These are phyloP conservation scores for Angomonas deanei DNA, from an alignment of 208 protist species.

Conservation along the genomic window DNA sequence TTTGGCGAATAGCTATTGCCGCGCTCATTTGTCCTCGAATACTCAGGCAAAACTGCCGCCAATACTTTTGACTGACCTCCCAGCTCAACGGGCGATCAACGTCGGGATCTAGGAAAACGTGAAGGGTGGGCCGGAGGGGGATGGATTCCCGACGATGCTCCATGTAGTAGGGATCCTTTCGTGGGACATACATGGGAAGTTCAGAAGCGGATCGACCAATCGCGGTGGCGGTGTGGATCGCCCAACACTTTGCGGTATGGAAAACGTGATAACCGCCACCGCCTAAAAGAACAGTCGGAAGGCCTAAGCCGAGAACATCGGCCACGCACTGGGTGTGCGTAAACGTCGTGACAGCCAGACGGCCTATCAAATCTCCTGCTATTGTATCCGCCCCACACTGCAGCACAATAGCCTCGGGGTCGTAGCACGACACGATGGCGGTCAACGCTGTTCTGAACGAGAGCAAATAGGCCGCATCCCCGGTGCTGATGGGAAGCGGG, in stretches of 20 bases:
- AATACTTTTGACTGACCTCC: constrained; percentile 43
- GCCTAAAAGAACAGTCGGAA: constrained; percentile 96
- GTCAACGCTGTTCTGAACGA: constrained; percentile 94
- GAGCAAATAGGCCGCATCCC: constrained; percentile 91
- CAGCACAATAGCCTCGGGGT: constrained; percentile 96
- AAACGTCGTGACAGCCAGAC: constrained; percentile 94
- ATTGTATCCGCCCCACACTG: constrained; percentile 99
- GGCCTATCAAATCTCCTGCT: constrained; percentile 94
- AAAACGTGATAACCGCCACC: constrained; percentile 99
- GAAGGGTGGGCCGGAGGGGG: constrained; percentile 58
- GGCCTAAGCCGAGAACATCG: constrained; percentile 88
- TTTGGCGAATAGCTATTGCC: constrained; percentile 36
- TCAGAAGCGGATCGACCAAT: constrained; percentile 42
- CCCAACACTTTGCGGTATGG: constrained; percentile 98
- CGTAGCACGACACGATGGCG: constrained; percentile 94
- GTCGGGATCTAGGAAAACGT: constrained; percentile 65
- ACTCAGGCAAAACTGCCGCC: constrained; percentile 60
- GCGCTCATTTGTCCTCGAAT: constrained; percentile 56
- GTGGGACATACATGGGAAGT: constrained; percentile 68
- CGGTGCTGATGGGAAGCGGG: constrained; percentile 93
- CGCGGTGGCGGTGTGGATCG: constrained; percentile 94
- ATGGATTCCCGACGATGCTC: constrained; percentile 59
- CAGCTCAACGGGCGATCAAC: constrained; percentile 52
- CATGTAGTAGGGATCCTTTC: constrained; percentile 65
- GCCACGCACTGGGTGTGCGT: constrained; percentile 93